phyloP scores from a whole-genome alignment of 805 yeast genomes.

The Cephaloascus fragrans region DNA sequence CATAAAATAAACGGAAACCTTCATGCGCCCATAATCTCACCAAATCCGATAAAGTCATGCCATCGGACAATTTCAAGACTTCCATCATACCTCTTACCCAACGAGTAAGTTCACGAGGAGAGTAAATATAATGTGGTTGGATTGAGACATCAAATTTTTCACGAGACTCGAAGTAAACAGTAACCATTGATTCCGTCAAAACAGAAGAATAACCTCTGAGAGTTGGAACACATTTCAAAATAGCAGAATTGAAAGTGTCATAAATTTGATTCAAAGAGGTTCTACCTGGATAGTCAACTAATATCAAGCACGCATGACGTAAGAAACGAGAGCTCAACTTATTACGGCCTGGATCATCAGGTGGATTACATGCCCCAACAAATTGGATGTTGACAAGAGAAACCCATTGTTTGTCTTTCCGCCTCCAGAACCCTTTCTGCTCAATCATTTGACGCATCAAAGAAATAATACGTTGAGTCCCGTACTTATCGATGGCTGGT shows the following conservation, averaged over 20 bases:
- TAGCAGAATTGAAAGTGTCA: slow-evolving; percentile 40
- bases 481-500: slow-evolving; percentile 63
- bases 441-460: slow-evolving; percentile 71
- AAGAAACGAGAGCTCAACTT: slow-evolving; percentile 49
- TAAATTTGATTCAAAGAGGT: slow-evolving; percentile 63
- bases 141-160: slow-evolving; percentile 21
- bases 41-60: slow-evolving; percentile 29
- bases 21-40: slow-evolving; percentile 75
- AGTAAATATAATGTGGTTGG: slow-evolving; percentile 60
- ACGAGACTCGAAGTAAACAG: slow-evolving; percentile 41
- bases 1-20: slow-evolving; percentile 67
- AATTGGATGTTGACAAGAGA: slow-evolving; percentile 53
- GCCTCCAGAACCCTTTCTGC: slow-evolving; percentile 69
- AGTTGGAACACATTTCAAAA: slow-evolving; percentile 52
- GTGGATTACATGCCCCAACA: slow-evolving; percentile 95
- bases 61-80: slow-evolving; percentile 28
- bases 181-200: slow-evolving; percentile 58
- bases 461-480: slow-evolving; percentile 62
- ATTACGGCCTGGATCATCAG: slow-evolving; percentile 69
- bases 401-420: slow-evolving; percentile 56
- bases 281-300: slow-evolving; percentile 71
- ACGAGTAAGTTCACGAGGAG: slow-evolving; percentile 87
- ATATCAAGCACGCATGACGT: slow-evolving; percentile 53
- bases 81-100: slow-evolving; percentile 73
- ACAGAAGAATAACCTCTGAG: slow-evolving; percentile 41